Percentiles rank a stretch among this genome's conserved stretches.
Conservation (phyloP, 73 alveolate species). For the Tetrahymena malaccensis region DNA sequence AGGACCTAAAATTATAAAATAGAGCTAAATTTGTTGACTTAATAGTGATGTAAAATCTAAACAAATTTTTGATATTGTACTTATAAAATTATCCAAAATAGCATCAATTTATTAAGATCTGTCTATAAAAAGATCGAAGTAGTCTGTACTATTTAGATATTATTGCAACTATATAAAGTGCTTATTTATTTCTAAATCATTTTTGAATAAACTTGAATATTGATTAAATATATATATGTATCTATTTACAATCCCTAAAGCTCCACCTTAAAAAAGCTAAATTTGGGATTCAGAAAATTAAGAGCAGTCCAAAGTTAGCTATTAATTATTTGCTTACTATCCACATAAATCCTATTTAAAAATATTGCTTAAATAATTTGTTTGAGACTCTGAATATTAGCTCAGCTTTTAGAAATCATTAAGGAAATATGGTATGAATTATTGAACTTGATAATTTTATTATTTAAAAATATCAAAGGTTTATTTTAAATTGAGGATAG, state of each 20-base stretch:
- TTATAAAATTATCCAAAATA: background rate
- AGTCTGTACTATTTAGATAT: background rate
- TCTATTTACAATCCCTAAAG: background rate
- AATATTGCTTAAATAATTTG: background rate
- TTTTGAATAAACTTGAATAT: background rate
- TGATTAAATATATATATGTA: background rate
- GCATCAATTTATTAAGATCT: background rate
- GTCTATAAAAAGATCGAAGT: background rate
- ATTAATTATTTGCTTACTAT: background rate
- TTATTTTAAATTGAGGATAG: background rate
- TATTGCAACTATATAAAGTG: background rate
- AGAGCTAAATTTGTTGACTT: background rate
- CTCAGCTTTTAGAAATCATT: background rate
- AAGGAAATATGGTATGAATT: background rate
- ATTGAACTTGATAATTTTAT: background rate
- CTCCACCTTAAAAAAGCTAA: background rate
- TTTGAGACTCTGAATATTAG: background rate
- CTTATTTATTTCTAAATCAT: background rate
- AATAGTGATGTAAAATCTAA: background rate
- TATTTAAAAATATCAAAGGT: background rate
- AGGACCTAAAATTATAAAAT: background rate
- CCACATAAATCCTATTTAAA: background rate
- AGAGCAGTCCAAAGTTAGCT: background rate
- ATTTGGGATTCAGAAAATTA: background rate
- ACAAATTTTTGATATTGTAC: background rate